Evolutionary conservation across 2,329 filamentous ascomycete genomes (phyloP).

Genomic region (Volutella citrinella): DNA sequence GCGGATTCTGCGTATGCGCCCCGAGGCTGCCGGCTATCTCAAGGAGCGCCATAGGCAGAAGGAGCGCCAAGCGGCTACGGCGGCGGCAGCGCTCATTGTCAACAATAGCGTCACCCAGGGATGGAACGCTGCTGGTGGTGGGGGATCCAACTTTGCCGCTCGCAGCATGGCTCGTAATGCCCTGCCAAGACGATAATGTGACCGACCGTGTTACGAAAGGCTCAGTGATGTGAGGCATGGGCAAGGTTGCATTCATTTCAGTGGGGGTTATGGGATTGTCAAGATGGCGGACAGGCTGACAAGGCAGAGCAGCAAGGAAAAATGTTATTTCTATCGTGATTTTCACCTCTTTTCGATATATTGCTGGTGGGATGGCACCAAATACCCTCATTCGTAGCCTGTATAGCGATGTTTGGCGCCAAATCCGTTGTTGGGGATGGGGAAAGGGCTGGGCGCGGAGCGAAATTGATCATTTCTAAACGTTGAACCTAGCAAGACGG

Average conservation of each 20-base stretch:
- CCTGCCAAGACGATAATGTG: slow-evolving; percentile 42
- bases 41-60: slow-evolving; percentile 90
- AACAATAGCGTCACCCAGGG: slow-evolving; percentile 74
- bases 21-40: slow-evolving; percentile 83
- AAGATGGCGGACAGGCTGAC: too few relatives aligned
- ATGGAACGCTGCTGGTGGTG: slow-evolving; percentile 43
- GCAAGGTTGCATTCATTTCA: too few relatives aligned
- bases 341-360: slow-evolving; percentile 16
- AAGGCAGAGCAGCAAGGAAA: slow-evolving; percentile 1
- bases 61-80: slow-evolving; percentile 84
- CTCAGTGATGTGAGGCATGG: too few relatives aligned
- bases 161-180: slow-evolving; percentile 42
- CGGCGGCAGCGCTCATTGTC: slow-evolving; percentile 91
- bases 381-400: slow-evolving; percentile 27
- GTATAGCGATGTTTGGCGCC: slow-evolving; percentile 17
- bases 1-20: slow-evolving; percentile 89
- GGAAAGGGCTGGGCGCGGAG: too few relatives aligned
- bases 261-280: too few relatives aligned
- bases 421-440: slow-evolving; percentile 11
- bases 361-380: slow-evolving; percentile 24
- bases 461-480: too few relatives aligned
- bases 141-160: slow-evolving; percentile 20
- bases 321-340: slow-evolving; percentile 1
- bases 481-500: too few relatives aligned
- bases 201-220: too few relatives aligned